Percentiles rank a stretch among this genome's conserved stretches.
Conservation (phyloP, 2,329 filamentous ascomycete genomes). For the Aureobasidium sp. region DNA sequence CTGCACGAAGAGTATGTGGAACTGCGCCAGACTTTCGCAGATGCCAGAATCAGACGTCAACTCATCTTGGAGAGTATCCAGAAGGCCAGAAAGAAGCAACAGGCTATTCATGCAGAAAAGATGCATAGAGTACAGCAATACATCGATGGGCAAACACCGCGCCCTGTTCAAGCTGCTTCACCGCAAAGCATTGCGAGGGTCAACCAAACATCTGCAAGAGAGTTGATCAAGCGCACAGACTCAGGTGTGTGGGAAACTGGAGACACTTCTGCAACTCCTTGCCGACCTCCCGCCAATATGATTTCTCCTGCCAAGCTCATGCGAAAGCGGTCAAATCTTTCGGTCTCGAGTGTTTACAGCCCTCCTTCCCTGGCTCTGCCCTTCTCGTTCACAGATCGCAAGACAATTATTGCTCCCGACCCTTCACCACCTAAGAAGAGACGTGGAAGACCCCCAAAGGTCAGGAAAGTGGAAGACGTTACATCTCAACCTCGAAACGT, state of each 20-base stretch:
- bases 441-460: not conserved
- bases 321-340: not conserved
- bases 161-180: not conserved
- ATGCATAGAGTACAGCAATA: not conserved
- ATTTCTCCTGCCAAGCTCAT: not conserved
- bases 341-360: not conserved
- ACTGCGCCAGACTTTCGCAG: not conserved
- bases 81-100: not conserved
- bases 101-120: not conserved
- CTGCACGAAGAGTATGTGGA: not conserved
- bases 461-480: not conserved
- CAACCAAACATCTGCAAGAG: not conserved
- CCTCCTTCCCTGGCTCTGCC: not conserved
- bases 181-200: not conserved
- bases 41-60: not conserved
- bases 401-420: not conserved
- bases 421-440: conserved; percentile 2
- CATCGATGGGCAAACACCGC: not conserved
- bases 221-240: not conserved
- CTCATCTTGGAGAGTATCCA: not conserved
- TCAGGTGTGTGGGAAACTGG: not conserved
- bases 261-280: not conserved
- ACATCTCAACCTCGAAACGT: too few species aligned
- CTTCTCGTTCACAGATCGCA: not conserved
- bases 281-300: not conserved